Conservation (phyloP, 495 filamentous ascomycete species). For the Talaromyces adpressus region DNA sequence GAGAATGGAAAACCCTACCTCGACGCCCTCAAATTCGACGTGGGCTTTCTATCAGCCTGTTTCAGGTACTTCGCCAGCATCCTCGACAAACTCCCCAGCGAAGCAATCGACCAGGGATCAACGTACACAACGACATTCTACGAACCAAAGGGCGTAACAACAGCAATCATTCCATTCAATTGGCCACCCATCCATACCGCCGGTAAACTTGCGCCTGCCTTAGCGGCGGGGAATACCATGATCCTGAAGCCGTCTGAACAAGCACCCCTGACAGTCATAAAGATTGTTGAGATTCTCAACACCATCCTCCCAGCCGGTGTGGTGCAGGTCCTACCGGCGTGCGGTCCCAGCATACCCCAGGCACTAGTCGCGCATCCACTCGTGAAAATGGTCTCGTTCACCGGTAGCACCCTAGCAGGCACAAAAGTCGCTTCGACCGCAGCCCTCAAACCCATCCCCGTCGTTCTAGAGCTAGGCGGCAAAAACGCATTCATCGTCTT, state of each 20-base stretch:
- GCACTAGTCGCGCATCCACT: slow-evolving; percentile 10
- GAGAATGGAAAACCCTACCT: too few species aligned
- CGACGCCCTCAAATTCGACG: too few species aligned
- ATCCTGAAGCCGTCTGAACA: slow-evolving; percentile 48
- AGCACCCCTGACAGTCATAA: slow-evolving; percentile 23
- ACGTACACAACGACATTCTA: too few species aligned
- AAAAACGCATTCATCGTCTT: slow-evolving; percentile 50
- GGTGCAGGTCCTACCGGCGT: slow-evolving; percentile 11
- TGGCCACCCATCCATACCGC: too few species aligned
- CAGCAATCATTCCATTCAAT: too few species aligned
- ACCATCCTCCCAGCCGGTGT: slow-evolving; percentile 9
- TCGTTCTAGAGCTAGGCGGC: slow-evolving; percentile 12
- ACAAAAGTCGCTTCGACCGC: not conserved
- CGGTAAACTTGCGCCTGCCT: slow-evolving; percentile 18
- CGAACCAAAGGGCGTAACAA: too few species aligned
- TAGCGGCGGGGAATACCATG: slow-evolving; percentile 48
- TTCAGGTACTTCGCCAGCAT: too few species aligned
- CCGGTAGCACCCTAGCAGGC: slow-evolving; percentile 1
- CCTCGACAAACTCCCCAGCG: too few species aligned
- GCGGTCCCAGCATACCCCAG: not conserved
- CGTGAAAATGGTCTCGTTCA: slow-evolving; percentile 14
- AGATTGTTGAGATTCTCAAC: slow-evolving; percentile 3
- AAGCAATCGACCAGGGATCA: too few species aligned
- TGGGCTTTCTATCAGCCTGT: too few species aligned
- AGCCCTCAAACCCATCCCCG: slow-evolving; percentile 4